These are phyloP conservation scores for Exobasidium cylindrosporum DNA, from an alignment of 1,284 basidiomycete genomes.

Conservation along the genomic window DNA sequence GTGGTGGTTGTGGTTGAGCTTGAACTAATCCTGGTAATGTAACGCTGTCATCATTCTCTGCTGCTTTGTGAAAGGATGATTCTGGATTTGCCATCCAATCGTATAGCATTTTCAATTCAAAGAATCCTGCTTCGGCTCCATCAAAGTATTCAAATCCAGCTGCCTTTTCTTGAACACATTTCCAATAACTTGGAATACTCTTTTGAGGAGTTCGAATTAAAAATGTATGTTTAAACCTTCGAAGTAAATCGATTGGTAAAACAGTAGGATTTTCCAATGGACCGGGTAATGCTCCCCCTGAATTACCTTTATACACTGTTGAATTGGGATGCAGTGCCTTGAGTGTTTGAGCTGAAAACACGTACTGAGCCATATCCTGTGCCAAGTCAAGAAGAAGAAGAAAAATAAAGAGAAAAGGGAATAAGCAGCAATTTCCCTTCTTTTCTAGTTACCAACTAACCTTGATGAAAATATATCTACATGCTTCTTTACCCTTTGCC, in stretches of 20 bases:
- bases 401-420: neutral
- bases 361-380: slow-evolving; percentile 49
- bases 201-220: slow-evolving; percentile 51
- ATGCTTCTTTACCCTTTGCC: slow-evolving; percentile 22
- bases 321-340: slow-evolving; percentile 40
- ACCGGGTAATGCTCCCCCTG: neutral
- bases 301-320: slow-evolving; percentile 25
- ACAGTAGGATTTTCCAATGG: slow-evolving; percentile 51
- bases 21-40: slow-evolving; percentile 17
- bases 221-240: slow-evolving; percentile 50
- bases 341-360: slow-evolving; percentile 35
- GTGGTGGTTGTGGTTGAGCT: slow-evolving; percentile 38
- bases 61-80: slow-evolving; percentile 41
- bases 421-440: neutral
- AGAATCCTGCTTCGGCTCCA: slow-evolving; percentile 28
- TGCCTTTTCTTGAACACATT: slow-evolving; percentile 47
- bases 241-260: slow-evolving; percentile 41
- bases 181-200: slow-evolving; percentile 47
- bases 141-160: slow-evolving; percentile 52
- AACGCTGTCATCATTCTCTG: slow-evolving; percentile 15
- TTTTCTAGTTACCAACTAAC: neutral
- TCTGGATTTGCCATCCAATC: slow-evolving; percentile 45
- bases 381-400: neutral
- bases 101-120: slow-evolving; percentile 46
- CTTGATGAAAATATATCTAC: slow-evolving; percentile 47